Evolutionary conservation across 768 basidiomycete species (phyloP).

Genomic region (Boletus subcaerulescens): DNA sequence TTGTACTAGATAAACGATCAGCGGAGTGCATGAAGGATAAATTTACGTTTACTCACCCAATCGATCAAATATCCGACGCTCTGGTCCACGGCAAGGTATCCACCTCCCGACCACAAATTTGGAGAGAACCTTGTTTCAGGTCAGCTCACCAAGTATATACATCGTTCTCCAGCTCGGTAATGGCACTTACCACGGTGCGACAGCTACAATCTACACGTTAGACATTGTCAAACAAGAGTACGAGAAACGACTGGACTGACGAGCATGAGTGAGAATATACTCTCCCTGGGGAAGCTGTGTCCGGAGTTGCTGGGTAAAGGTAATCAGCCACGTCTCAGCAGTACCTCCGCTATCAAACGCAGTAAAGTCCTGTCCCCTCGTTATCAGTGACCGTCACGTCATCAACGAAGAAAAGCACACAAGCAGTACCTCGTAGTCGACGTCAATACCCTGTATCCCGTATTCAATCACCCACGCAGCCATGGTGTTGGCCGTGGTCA

Average conservation of each 20-base stretch:
- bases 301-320: constrained; percentile 34
- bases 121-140: constrained; percentile 21
- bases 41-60: constrained; percentile 31
- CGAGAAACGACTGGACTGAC: constrained; percentile 24
- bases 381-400: background rate
- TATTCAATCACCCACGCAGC: constrained; percentile 49
- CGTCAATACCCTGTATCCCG: constrained; percentile 47
- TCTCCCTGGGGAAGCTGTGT: constrained; percentile 30
- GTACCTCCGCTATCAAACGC: constrained; percentile 37
- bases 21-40: background rate
- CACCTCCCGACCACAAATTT: constrained; percentile 24
- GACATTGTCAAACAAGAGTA: background rate
- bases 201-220: constrained; percentile 9
- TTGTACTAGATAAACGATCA: constrained; percentile 27
- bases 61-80: constrained; percentile 45
- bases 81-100: constrained; percentile 36
- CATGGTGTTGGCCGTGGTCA: constrained; percentile 40
- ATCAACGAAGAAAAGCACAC: background rate
- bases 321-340: constrained; percentile 36
- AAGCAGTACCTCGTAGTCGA: constrained; percentile 50
- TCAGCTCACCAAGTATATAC: background rate
- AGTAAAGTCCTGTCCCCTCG: constrained; percentile 28
- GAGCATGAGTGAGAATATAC: constrained; percentile 36
- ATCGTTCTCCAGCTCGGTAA: background rate
- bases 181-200: constrained; percentile 22